Evolutionary conservation across 2,329 filamentous ascomycete genomes (phyloP).

Genomic region (Calonectria hongkongensis): DNA sequence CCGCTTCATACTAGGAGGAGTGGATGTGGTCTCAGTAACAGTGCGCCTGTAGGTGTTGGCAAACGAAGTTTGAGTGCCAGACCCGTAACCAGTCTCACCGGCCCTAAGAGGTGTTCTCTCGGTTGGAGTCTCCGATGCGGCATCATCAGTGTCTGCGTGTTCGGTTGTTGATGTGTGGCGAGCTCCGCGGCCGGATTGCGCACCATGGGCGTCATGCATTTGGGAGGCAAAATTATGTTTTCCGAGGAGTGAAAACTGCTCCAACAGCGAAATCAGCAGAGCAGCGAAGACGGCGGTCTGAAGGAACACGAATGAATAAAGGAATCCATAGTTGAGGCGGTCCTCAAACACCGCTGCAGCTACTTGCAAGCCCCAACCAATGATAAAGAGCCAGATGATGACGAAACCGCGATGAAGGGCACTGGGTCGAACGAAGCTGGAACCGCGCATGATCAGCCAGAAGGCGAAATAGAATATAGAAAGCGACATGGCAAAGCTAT

Average conservation of each 20-base stretch:
- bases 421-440: conserved; percentile 87
- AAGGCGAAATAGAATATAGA: conserved; percentile 86
- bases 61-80: conserved; percentile 69
- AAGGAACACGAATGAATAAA: conserved; percentile 89
- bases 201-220: conserved; percentile 70
- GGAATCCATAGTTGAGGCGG: conserved; percentile 81
- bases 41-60: conserved; percentile 74
- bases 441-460: conserved; percentile 88
- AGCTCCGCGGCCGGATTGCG: conserved; percentile 56
- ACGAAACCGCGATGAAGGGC: conserved; percentile 89
- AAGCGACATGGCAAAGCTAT: conserved; percentile 87
- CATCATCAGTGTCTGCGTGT: conserved; percentile 50
- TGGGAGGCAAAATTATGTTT: conserved; percentile 82
- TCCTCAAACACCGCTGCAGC: conserved; percentile 85
- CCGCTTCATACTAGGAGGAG: conserved; percentile 50
- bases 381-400: conserved; percentile 87
- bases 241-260: conserved; percentile 84
- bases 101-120: conserved; percentile 74
- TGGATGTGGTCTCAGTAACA: conserved; percentile 57
- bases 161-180: conserved; percentile 38
- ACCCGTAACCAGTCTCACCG: conserved; percentile 58
- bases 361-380: conserved; percentile 84
- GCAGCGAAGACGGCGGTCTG: conserved; percentile 85
- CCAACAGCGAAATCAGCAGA: conserved; percentile 83
- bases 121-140: conserved; percentile 61